A percentile compares a stretch with the other conserved stretches of the same genome.
These are phyloP conservation scores for Tetracentron sinense DNA, from an alignment of 164 flowering plant species.

Conservation along the genomic window DNA sequence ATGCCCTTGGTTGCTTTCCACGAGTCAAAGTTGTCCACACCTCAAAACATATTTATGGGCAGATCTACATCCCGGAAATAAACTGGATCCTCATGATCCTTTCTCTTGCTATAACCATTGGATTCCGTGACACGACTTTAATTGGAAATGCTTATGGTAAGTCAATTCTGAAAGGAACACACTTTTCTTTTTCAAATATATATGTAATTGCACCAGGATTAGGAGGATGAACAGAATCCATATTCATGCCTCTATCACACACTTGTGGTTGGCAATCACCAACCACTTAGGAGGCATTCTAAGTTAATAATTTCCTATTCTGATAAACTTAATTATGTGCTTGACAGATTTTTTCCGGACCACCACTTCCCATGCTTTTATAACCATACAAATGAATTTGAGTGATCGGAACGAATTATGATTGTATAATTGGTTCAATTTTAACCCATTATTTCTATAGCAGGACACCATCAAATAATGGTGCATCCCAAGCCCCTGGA, in stretches of 20 bases:
- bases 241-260: neutral
- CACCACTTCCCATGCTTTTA: no score
- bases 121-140: constrained; percentile 66
- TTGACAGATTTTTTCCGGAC: no score
- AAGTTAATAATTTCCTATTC: neutral
- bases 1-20: constrained; percentile 92
- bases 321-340: neutral
- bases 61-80: constrained; percentile 86
- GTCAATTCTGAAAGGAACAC: neutral
- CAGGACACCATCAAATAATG: no score
- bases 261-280: neutral
- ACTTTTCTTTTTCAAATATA: neutral
- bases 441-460: no score
- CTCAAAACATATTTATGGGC: constrained; percentile 69
- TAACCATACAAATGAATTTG: no score
- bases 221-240: neutral
- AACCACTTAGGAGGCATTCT: neutral
- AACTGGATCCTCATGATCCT: constrained; percentile 86
- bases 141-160: constrained; percentile 93
- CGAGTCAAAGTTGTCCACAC: constrained; percentile 85
- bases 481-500: no score
- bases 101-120: constrained; percentile 65
- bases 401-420: no score
- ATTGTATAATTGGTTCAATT: no score
- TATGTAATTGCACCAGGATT: no score